Percentiles rank a stretch among this genome's conserved stretches.
Evolutionary conservation across 2,329 filamentous ascomycete species (phyloP).

Genomic region (Penicillium sp.): DNA sequence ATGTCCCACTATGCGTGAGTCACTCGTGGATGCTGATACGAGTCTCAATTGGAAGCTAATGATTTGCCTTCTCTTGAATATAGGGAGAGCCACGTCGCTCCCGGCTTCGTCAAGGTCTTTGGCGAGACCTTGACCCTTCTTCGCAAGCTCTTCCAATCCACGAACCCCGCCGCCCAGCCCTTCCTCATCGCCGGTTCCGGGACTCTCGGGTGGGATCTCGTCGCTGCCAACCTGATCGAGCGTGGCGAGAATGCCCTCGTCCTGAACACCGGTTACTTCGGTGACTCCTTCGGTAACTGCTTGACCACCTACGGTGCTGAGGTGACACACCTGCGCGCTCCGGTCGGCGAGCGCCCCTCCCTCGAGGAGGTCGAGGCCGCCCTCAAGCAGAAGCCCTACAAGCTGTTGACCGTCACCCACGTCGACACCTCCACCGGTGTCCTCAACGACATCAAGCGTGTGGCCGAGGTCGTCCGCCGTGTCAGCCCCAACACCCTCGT

Average conservation of each 20-base stretch:
- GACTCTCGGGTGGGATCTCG: slow-evolving; percentile 94
- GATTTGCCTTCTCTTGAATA: slow-evolving; percentile 10
- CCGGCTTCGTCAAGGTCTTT: slow-evolving; percentile 85
- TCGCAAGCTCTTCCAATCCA: slow-evolving; percentile 92
- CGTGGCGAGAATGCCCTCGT: slow-evolving; percentile 88
- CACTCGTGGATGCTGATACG: not conserved
- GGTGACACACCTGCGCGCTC: slow-evolving; percentile 84
- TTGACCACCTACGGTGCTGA: slow-evolving; percentile 88
- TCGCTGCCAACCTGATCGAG: slow-evolving; percentile 91
- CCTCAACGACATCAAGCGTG: slow-evolving; percentile 81
- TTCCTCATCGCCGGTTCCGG: slow-evolving; percentile 94
- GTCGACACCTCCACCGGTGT: slow-evolving; percentile 98
- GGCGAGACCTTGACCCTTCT: slow-evolving; percentile 86
- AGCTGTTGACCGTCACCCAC: slow-evolving; percentile 91
- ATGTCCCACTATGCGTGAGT: slow-evolving; percentile 81
- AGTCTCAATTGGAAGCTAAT: slow-evolving; percentile 12
- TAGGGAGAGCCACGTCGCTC: slow-evolving; percentile 92
- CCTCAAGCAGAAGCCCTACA: slow-evolving; percentile 88
- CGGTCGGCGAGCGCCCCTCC: slow-evolving; percentile 85
- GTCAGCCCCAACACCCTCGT: slow-evolving; percentile 91
- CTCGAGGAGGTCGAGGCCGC: slow-evolving; percentile 86
- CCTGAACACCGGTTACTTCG: slow-evolving; percentile 95
- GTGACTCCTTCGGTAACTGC: slow-evolving; percentile 91
- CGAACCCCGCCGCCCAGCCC: slow-evolving; percentile 78
- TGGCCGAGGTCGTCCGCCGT: slow-evolving; percentile 79